Evolutionary conservation across 306 rosid genomes (phyloP).

Genomic region (Citrullus mucosospermus): DNA sequence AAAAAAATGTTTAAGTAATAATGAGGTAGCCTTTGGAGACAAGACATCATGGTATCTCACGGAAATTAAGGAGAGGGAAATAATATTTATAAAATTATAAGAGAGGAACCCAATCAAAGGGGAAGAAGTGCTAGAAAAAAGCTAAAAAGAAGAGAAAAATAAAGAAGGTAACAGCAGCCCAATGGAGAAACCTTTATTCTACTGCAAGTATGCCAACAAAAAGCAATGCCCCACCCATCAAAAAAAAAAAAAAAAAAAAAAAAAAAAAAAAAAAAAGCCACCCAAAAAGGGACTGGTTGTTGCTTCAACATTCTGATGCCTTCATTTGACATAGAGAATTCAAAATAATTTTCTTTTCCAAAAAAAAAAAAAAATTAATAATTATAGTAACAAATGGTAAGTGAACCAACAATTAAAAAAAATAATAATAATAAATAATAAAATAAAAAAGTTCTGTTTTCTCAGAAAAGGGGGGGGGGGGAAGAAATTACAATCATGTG

Average conservation of each 20-base stretch:
- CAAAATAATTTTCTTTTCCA: not conserved
- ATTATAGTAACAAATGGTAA: not conserved
- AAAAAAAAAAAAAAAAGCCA: not conserved
- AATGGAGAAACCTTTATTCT: not conserved
- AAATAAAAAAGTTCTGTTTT: not conserved
- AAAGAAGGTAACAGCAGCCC: not conserved
- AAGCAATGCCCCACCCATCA: not conserved
- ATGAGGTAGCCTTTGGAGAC: not conserved
- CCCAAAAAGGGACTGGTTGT: not conserved
- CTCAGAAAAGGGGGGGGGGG: not conserved
- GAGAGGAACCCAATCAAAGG: conserved; percentile 1
- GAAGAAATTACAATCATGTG: conserved; percentile 3
- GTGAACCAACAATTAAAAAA: not conserved
- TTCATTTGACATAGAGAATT: not conserved
- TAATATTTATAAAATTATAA: not conserved
- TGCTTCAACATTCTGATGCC: not conserved
- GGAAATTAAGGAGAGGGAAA: conserved; percentile 5
- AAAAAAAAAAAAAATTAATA: not conserved
- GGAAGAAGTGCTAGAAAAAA: not conserved
- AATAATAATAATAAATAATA: no score
- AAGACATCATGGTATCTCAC: not conserved
- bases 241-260: not conserved
- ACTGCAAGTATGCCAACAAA: conserved; percentile 3
- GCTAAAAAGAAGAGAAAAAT: not conserved
- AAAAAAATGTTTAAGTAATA: not conserved